Evolutionary conservation across 805 yeast genomes (phyloP).

Genomic region (Pichia cabralensis): DNA sequence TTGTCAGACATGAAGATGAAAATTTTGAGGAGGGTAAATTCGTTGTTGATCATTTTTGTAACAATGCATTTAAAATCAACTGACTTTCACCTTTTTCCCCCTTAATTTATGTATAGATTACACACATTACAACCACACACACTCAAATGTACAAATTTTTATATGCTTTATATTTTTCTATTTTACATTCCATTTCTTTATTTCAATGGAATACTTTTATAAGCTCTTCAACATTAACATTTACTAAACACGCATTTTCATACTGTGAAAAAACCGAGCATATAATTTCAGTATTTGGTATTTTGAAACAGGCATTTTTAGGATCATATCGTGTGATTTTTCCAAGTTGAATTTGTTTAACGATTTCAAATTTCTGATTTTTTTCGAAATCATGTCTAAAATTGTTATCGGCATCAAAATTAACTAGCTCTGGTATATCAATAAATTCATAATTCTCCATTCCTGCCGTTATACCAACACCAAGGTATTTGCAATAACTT

Average conservation of each 20-base stretch:
- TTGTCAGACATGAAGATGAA: slow-evolving; percentile 49
- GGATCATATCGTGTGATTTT: slow-evolving; percentile 1
- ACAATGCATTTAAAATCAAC: slow-evolving; percentile 28
- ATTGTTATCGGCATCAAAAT: too few species aligned
- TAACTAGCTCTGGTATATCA: too few species aligned
- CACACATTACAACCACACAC: too few species aligned
- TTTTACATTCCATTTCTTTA: neutral
- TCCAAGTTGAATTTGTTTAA: too few species aligned
- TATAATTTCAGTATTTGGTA: slow-evolving; percentile 5
- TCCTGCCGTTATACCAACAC: slow-evolving; percentile 41
- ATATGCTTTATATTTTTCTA: neutral
- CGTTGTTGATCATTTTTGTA: slow-evolving; percentile 57
- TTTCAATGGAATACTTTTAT: neutral
- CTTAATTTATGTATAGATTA: neutral
- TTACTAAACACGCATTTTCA: slow-evolving; percentile 1
- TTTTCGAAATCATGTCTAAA: too few species aligned
- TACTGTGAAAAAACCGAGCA: slow-evolving; percentile 10
- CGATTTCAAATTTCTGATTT: too few species aligned
- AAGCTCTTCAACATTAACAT: slow-evolving; percentile 4
- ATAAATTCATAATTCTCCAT: slow-evolving; percentile 18
- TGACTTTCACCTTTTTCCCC: neutral
- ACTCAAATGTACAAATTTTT: neutral
- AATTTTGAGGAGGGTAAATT: slow-evolving; percentile 60
- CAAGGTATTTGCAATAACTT: slow-evolving; percentile 57
- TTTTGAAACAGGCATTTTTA: slow-evolving; percentile 3